These are phyloP conservation scores for Prinsepia uniflora DNA, from an alignment of 306 rosid genomes.

Conservation along the genomic window DNA sequence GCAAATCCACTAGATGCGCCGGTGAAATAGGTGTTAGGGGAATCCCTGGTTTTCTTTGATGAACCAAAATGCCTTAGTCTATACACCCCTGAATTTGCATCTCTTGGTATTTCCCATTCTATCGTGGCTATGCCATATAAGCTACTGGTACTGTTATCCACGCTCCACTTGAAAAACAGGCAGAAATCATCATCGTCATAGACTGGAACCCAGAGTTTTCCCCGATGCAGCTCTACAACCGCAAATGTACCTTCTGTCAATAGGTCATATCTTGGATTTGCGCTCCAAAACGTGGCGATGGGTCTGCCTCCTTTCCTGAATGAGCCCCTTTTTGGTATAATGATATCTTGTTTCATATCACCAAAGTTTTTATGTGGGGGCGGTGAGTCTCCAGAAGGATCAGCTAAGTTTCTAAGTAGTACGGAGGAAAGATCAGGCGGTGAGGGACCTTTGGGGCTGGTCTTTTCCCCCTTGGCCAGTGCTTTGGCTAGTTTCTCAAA, in stretches of 20 bases:
- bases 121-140: slow-evolving; percentile 40
- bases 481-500: slow-evolving; percentile 66
- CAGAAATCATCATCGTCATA: slow-evolving; percentile 74
- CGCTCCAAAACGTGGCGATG: slow-evolving; percentile 68
- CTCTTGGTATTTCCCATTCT: slow-evolving; percentile 71
- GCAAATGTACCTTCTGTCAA: slow-evolving; percentile 81
- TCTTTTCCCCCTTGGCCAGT: slow-evolving; percentile 52
- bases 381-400: slow-evolving; percentile 44
- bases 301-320: slow-evolving; percentile 50
- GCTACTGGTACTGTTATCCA: slow-evolving; percentile 39
- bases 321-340: slow-evolving; percentile 43
- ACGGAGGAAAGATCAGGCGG: slow-evolving; percentile 74
- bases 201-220: slow-evolving; percentile 46
- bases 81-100: slow-evolving; percentile 50
- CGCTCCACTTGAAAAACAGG: slow-evolving; percentile 59
- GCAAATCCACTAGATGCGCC: slow-evolving; percentile 73
- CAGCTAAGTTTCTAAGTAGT: slow-evolving; percentile 31
- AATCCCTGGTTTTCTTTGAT: slow-evolving; percentile 36
- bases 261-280: slow-evolving; percentile 68
- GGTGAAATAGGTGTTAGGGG: slow-evolving; percentile 49
- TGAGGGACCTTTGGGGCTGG: slow-evolving; percentile 31
- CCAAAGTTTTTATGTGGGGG: slow-evolving; percentile 54
- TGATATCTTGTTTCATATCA: slow-evolving; percentile 58
- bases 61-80: slow-evolving; percentile 75
- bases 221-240: slow-evolving; percentile 58